Conservation (phyloP, 129 eudicot species). For the Ambrosia artemisiifolia region DNA sequence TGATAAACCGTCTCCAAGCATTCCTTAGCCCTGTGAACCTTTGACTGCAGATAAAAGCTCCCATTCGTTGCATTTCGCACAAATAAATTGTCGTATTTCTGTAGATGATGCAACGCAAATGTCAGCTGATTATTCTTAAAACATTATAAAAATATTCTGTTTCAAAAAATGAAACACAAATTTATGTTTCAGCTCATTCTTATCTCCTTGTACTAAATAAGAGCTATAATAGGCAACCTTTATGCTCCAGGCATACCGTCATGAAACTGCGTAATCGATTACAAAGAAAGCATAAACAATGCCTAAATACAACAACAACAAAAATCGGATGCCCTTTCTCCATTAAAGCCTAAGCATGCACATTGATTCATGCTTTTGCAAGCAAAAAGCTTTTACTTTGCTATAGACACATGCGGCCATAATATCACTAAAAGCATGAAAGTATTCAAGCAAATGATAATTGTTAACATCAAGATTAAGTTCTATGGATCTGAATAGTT, state of each 20-base stretch:
- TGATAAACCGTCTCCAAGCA: slow-evolving; percentile 57
- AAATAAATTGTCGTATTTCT: slow-evolving; percentile 69
- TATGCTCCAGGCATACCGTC: no score
- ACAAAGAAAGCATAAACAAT: slow-evolving; percentile 20
- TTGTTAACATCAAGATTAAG: not conserved
- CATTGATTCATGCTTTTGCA: not conserved
- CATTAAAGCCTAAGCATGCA: not conserved
- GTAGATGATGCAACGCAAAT: slow-evolving; percentile 8
- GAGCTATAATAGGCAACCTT: no score
- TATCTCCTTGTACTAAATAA: not conserved
- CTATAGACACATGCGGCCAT: not conserved
- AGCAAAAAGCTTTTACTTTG: not conserved
- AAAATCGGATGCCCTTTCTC: not conserved
- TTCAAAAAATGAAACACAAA: not conserved
- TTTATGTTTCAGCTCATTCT: not conserved
- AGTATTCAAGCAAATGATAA: slow-evolving; percentile 9
- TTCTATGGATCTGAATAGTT: not conserved
- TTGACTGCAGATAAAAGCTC: slow-evolving; percentile 82
- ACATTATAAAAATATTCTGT: not conserved
- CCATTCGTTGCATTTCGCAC: slow-evolving; percentile 67
- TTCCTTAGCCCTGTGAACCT: slow-evolving; percentile 84
- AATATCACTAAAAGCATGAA: not conserved
- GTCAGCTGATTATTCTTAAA: not conserved
- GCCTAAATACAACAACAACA: slow-evolving; percentile 16
- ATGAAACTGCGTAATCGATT: no score